A percentile compares a stretch with the other conserved stretches of the same genome.
These are phyloP conservation scores for Fragosphaeria purpurea DNA, from an alignment of 2,329 filamentous ascomycete genomes.

Conservation along the genomic window DNA sequence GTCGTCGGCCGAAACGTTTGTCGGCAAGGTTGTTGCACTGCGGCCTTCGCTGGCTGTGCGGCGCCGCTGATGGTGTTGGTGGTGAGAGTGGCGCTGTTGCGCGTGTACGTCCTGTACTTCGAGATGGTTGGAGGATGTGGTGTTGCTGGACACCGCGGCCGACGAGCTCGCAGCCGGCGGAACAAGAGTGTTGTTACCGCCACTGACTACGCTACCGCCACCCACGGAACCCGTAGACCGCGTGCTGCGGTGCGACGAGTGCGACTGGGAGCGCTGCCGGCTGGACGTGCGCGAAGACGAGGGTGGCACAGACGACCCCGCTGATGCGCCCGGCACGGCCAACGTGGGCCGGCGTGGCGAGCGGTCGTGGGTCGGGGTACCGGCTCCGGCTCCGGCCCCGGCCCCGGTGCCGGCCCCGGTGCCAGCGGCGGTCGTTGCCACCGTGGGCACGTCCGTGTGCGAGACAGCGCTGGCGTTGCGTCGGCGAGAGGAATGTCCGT, in stretches of 20 bases:
- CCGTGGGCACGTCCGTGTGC: conserved; percentile 16
- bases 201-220: too few relatives aligned
- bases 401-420: background rate
- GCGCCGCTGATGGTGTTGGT: conserved; percentile 24
- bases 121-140: conserved; percentile 23
- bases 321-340: conserved; percentile 3
- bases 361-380: conserved; percentile 3
- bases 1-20: conserved; percentile 37
- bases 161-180: conserved; percentile 22
- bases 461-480: conserved; percentile 30
- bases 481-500: conserved; percentile 29
- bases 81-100: conserved; percentile 16
- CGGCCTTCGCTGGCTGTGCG: conserved; percentile 46
- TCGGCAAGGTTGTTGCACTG: conserved; percentile 21
- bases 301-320: conserved; percentile 14
- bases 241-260: conserved; percentile 25
- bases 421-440: background rate
- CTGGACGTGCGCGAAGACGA: conserved; percentile 18
- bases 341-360: background rate
- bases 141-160: conserved; percentile 32
- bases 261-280: conserved; percentile 27
- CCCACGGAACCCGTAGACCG: conserved; percentile 23
- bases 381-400: background rate
- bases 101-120: conserved; percentile 39
- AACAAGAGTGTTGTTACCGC: too few relatives aligned